These are phyloP conservation scores for Calcarisporium arbuscula DNA, from an alignment of 2,329 filamentous ascomycete genomes.

Conservation along the genomic window DNA sequence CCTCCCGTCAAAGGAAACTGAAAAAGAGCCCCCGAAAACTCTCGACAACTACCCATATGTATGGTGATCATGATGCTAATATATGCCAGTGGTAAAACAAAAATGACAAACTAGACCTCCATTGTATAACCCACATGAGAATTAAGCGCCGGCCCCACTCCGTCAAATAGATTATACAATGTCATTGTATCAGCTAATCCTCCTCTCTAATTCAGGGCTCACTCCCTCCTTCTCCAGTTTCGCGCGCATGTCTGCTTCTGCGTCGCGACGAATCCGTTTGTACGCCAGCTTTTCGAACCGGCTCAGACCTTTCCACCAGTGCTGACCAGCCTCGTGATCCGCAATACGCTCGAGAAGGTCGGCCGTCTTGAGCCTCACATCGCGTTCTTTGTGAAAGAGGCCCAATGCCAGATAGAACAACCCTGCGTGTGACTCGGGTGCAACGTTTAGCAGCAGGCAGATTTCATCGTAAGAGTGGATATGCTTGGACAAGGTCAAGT, in stretches of 20 bases:
- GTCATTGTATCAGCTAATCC: slow-evolving; percentile 40
- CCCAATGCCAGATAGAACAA: slow-evolving; percentile 89
- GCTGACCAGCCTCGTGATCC: slow-evolving; percentile 82
- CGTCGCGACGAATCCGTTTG: slow-evolving; percentile 66
- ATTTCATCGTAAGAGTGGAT: slow-evolving; percentile 80
- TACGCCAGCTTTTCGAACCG: slow-evolving; percentile 85
- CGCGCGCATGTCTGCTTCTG: slow-evolving; percentile 43
- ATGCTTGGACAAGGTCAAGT: slow-evolving; percentile 69
- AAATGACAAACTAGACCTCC: too few relatives aligned
- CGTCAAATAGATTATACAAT: too few relatives aligned
- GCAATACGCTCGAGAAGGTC: slow-evolving; percentile 76
- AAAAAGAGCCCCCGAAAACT: too few relatives aligned
- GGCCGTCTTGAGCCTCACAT: slow-evolving; percentile 71
- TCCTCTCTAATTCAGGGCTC: slow-evolving; percentile 35
- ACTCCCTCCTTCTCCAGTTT: slow-evolving; percentile 40
- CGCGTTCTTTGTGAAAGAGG: slow-evolving; percentile 79
- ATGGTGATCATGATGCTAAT: too few relatives aligned
- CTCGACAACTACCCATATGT: too few relatives aligned
- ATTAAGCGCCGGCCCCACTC: too few relatives aligned
- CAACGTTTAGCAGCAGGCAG: slow-evolving; percentile 73
- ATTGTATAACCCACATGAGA: too few relatives aligned
- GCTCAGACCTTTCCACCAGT: slow-evolving; percentile 85
- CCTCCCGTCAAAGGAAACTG: too few relatives aligned
- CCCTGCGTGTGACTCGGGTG: slow-evolving; percentile 79
- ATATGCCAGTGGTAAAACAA: too few relatives aligned